A percentile compares a stretch with the other conserved stretches of the same genome.
Evolutionary conservation across 1,139 yeast genomes (phyloP).

Genomic region (Yamadazyma mexicana): DNA sequence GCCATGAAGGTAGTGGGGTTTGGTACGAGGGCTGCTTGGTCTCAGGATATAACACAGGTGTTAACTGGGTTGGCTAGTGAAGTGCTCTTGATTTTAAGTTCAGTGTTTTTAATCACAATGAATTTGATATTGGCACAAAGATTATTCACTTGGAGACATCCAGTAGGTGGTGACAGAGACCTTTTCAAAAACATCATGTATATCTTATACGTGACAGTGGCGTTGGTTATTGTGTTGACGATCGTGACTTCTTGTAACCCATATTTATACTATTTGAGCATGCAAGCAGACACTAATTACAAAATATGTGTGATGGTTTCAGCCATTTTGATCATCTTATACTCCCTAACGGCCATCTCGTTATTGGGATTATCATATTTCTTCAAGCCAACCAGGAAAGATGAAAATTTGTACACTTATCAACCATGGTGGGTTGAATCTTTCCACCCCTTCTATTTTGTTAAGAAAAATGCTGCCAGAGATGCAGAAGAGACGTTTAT

Average conservation of each 20-base stretch:
- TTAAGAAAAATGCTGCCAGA: slow-evolving; percentile 36
- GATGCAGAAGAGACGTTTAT: slow-evolving; percentile 43
- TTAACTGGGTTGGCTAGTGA: slow-evolving; percentile 33
- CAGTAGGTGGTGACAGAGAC: slow-evolving; percentile 44
- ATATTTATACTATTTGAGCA: slow-evolving; percentile 30
- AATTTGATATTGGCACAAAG: slow-evolving; percentile 45
- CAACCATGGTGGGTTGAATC: slow-evolving; percentile 53
- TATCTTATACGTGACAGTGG: slow-evolving; percentile 29
- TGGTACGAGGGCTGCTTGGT: slow-evolving; percentile 48
- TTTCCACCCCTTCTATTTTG: slow-evolving; percentile 44
- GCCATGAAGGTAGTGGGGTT: slow-evolving; percentile 59
- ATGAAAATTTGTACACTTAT: slow-evolving; percentile 43
- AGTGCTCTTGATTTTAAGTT: slow-evolving; percentile 34
- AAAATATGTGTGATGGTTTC: slow-evolving; percentile 32
- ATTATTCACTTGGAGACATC: slow-evolving; percentile 49
- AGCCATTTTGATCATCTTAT: slow-evolving; percentile 30
- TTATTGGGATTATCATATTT: slow-evolving; percentile 41
- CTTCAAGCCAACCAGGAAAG: slow-evolving; percentile 43
- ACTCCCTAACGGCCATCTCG: slow-evolving; percentile 35
- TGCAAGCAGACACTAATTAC: slow-evolving; percentile 22
- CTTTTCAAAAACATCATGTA: slow-evolving; percentile 40
- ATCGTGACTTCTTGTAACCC: slow-evolving; percentile 37
- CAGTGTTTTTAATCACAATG: slow-evolving; percentile 34
- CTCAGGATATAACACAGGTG: slow-evolving; percentile 16
- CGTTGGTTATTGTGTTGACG: slow-evolving; percentile 31